These are phyloP conservation scores for Globisporangium orthogonon DNA, from an alignment of 352 stramenopile species.

Conservation along the genomic window DNA sequence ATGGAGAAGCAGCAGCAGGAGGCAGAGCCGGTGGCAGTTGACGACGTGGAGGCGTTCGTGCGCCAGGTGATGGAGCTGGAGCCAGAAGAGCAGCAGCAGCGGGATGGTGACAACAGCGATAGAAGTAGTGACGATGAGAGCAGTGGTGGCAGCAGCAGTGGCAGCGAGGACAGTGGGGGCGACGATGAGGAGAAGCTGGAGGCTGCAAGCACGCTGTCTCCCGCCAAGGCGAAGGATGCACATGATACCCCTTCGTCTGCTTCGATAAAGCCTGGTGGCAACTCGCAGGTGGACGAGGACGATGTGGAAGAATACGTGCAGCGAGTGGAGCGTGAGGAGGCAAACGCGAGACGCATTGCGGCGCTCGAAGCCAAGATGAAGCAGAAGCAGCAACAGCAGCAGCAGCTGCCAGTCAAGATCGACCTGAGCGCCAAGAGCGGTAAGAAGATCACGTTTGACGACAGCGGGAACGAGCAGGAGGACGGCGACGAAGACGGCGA, in stretches of 20 bases:
- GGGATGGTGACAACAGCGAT: background rate
- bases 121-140: background rate
- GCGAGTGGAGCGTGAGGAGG: slow-evolving; percentile 18
- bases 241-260: too few relatives aligned
- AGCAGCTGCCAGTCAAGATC: slow-evolving; percentile 26
- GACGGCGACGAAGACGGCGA: slow-evolving; percentile 2
- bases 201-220: background rate
- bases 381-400: slow-evolving; percentile 24
- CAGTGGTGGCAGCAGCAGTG: background rate
- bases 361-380: slow-evolving; percentile 34
- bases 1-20: background rate
- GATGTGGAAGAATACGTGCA: slow-evolving; percentile 7
- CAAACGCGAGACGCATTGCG: slow-evolving; percentile 41
- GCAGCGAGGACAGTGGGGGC: background rate
- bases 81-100: slow-evolving; percentile 3
- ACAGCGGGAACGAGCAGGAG: slow-evolving; percentile 52
- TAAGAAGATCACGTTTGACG: slow-evolving; percentile 79
- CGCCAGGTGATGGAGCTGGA: slow-evolving; percentile 20
- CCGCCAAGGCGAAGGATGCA: background rate
- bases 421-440: slow-evolving; percentile 15
- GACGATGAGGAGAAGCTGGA: slow-evolving; percentile 4
- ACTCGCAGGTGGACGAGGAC: slow-evolving; percentile 1
- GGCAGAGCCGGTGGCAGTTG: slow-evolving; percentile 8
- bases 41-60: slow-evolving; percentile 36
- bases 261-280: too few relatives aligned